Base-by-base conservation (phyloP, 106 monocot species). In the Vanilla planifolia region DNA sequence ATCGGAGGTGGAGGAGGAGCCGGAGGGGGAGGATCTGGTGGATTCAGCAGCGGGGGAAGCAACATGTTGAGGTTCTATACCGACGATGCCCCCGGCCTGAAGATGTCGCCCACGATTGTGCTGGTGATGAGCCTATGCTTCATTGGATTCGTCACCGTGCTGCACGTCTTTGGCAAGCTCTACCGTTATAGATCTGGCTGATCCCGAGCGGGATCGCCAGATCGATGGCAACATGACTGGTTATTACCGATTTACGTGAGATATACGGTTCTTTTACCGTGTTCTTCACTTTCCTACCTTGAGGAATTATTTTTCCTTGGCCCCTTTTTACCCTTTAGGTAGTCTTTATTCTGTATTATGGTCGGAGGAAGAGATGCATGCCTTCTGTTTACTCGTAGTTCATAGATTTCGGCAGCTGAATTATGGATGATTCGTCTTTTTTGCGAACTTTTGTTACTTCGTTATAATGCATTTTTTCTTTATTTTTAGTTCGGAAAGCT, bases 31-130 rank as follows among this genome's bases (percentile, higher is more conserved):
- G 68, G 60, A 7, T 44, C 61, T 0, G 65, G 68, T 0, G 15
- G 14, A 22, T 71, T 75, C 33, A 76, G 73, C 43, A 72, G 61
- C 5, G 72, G 72, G 3, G 72, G 73, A 15, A 81, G 75, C 59
- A 93, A 88, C 80, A 82, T 93, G 92, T 79, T 93, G 39, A 67
- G 88, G 36, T 93, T 93, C 77, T 93, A 93, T 73, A 93, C 92
- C 21, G 92, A 88, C 75, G 92, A 93, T 65, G 92, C 92, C 6
- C 92, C 92, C 3, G 92, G 92, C 9, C 71, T 93, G 7, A 88
- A 88, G 79, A 88, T 93, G 88, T 73, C 84, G 21, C 92, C 92
- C 6, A 93, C 88, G 36, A 73, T 88, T 53, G 88, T 93, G 34
- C 79, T 88, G 21, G 84, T 88, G 28, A 93, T 93, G 92, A 88